Evolutionary conservation across 2,329 filamentous ascomycete genomes (phyloP).

Genomic region (Penicillium sp.): DNA sequence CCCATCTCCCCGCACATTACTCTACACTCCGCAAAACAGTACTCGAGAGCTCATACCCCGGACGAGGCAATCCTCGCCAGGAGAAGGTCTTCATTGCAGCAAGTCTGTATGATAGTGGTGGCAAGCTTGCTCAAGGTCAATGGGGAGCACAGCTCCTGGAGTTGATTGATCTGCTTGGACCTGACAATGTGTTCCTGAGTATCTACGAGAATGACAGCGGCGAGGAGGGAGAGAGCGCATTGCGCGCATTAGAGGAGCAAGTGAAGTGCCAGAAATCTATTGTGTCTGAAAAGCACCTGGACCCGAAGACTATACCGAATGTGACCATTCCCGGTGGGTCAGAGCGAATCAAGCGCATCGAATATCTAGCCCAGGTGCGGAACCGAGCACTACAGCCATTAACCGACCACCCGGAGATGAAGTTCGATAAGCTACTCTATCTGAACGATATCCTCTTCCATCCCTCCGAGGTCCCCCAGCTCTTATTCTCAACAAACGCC

Average conservation of each 20-base stretch:
- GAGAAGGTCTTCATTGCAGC: conserved; percentile 73
- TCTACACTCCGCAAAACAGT: conserved; percentile 34
- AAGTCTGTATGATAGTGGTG: conserved; percentile 65
- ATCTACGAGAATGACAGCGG: conserved; percentile 72
- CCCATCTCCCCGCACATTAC: conserved; percentile 54
- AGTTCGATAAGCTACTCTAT: conserved; percentile 58
- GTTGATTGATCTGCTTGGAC: conserved; percentile 64
- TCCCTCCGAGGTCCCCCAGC: conserved; percentile 57
- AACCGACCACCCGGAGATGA: conserved; percentile 44
- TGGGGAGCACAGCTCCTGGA: conserved; percentile 64
- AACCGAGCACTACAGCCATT: conserved; percentile 68
- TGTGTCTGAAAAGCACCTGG: conserved; percentile 59
- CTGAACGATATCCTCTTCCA: conserved; percentile 67
- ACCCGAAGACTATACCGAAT: conserved; percentile 56
- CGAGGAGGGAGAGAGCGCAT: conserved; percentile 52
- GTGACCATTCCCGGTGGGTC: conserved; percentile 62
- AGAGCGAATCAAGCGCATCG: conserved; percentile 67
- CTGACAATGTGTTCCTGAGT: conserved; percentile 67
- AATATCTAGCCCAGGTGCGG: conserved; percentile 69
- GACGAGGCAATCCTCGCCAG: conserved; percentile 52
- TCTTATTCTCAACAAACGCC: conserved; percentile 61
- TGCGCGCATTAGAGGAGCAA: conserved; percentile 53
- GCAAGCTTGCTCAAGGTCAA: conserved; percentile 58
- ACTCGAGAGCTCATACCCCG: conserved; percentile 31
- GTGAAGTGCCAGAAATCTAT: conserved; percentile 54